phyloP scores from a whole-genome alignment of 108 stramenopile species.

The Chaetoceros tenuissimus region DNA sequence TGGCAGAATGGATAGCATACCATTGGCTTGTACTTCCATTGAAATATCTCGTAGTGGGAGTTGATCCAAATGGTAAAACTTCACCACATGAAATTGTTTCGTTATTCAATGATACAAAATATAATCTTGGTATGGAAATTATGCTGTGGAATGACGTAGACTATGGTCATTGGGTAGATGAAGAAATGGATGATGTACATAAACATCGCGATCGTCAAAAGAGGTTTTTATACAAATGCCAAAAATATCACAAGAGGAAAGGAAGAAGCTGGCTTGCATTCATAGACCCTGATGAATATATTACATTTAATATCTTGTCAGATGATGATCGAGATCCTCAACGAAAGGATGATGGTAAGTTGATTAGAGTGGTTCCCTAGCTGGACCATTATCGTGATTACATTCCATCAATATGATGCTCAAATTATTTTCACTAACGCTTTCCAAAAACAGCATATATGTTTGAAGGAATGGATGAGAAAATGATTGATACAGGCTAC shows the following conservation, averaged over 20 bases:
- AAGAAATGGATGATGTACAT: neutral
- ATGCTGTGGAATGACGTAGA: neutral
- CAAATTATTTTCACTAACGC: too few relatives aligned
- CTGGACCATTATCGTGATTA: too few relatives aligned
- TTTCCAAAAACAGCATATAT: too few relatives aligned
- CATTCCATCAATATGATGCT: too few relatives aligned
- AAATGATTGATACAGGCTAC: neutral
- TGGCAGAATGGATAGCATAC: constrained; percentile 53
- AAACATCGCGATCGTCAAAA: neutral
- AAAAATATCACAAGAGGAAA: constrained; percentile 6
- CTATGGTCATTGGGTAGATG: constrained; percentile 3
- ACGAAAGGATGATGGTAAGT: neutral
- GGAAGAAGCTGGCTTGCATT: constrained; percentile 34
- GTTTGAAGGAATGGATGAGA: too few relatives aligned
- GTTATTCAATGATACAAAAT: neutral
- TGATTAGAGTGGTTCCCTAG: neutral
- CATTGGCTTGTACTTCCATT: constrained; percentile 28
- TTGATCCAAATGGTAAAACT: constrained; percentile 24
- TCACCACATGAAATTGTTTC: constrained; percentile 7
- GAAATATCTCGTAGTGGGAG: constrained; percentile 12
- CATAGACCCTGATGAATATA: constrained; percentile 43
- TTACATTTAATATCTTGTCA: constrained; percentile 19
- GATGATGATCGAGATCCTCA: constrained; percentile 1
- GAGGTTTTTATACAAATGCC: neutral
- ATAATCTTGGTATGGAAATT: neutral